A percentile compares a stretch with the other conserved stretches of the same genome.
Evolutionary conservation across 768 basidiomycete genomes (phyloP).

Genomic region (Hortiboletus flavorubellus): DNA sequence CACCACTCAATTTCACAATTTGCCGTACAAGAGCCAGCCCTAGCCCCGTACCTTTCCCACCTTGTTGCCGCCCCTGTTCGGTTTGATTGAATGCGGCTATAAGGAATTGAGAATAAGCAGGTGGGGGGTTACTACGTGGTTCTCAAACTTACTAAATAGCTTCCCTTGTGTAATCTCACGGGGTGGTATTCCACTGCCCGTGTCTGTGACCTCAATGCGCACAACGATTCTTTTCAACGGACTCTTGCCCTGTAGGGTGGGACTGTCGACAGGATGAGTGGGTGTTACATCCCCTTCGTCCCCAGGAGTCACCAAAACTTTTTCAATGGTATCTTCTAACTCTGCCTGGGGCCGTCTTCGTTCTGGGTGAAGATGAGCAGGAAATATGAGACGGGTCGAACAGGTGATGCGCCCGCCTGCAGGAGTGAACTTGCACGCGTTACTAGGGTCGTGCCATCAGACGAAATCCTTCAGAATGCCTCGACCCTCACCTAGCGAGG

Average conservation of each 20-base stretch:
- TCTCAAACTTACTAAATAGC: conserved; percentile 54
- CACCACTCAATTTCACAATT: conserved; percentile 73
- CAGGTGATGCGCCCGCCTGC: conserved; percentile 66
- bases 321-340: conserved; percentile 21
- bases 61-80: conserved; percentile 71
- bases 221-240: conserved; percentile 66
- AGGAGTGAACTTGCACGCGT: conserved; percentile 79
- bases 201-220: conserved; percentile 82
- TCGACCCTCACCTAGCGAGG: conserved; percentile 56
- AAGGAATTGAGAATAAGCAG: not conserved
- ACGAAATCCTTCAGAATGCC: not conserved
- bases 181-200: conserved; percentile 59
- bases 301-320: conserved; percentile 27
- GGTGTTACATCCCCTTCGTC: conserved; percentile 30
- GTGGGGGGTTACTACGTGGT: conserved; percentile 4
- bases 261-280: not conserved
- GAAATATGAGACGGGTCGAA: conserved; percentile 56
- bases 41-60: conserved; percentile 69
- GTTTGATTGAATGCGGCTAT: conserved; percentile 76
- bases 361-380: conserved; percentile 18
- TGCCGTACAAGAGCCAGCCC: conserved; percentile 75
- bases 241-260: not conserved
- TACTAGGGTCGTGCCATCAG: conserved; percentile 38
- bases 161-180: conserved; percentile 70
- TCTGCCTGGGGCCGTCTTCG: not conserved